phyloP scores from a whole-genome alignment of 805 yeast genomes.

The Maudiozyma serrabonitensis region DNA sequence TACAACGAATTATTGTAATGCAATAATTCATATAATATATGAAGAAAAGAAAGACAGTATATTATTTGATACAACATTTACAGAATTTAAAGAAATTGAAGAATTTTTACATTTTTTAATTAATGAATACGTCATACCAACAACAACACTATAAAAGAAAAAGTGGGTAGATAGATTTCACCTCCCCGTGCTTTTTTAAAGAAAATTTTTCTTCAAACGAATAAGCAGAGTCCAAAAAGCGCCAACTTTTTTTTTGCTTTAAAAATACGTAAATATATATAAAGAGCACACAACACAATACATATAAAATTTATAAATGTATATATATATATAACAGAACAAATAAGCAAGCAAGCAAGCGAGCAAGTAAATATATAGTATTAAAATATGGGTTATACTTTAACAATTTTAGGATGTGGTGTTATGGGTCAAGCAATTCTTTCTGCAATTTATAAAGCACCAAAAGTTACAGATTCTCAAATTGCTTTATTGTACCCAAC shows the following conservation, averaged over 20 bases:
- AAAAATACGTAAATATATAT: no score
- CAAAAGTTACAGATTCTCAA: constrained; percentile 18
- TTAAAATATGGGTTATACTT: constrained; percentile 36
- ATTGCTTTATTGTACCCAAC: constrained; percentile 44
- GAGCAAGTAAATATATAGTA: no score
- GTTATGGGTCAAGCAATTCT: constrained; percentile 92
- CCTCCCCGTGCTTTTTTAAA: no score
- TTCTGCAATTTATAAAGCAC: constrained; percentile 43
- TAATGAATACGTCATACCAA: constrained; percentile 13
- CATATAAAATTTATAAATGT: no score
- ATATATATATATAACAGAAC: no score
- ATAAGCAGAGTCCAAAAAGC: no score
- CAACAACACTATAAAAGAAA: no score
- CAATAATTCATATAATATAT: constrained; percentile 17
- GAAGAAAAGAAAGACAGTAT: background rate
- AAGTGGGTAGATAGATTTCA: no score
- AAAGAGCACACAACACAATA: no score
- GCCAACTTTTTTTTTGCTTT: no score
- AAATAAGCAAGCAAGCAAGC: no score
- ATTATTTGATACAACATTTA: constrained; percentile 21
- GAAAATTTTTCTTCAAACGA: no score
- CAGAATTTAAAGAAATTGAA: constrained; percentile 28
- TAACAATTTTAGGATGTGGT: constrained; percentile 86
- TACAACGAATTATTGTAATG: constrained; percentile 28
- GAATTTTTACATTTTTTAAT: constrained; percentile 28